Evolutionary conservation across 2,329 filamentous ascomycete genomes (phyloP).

Genomic region (Penicillium rolfsii): DNA sequence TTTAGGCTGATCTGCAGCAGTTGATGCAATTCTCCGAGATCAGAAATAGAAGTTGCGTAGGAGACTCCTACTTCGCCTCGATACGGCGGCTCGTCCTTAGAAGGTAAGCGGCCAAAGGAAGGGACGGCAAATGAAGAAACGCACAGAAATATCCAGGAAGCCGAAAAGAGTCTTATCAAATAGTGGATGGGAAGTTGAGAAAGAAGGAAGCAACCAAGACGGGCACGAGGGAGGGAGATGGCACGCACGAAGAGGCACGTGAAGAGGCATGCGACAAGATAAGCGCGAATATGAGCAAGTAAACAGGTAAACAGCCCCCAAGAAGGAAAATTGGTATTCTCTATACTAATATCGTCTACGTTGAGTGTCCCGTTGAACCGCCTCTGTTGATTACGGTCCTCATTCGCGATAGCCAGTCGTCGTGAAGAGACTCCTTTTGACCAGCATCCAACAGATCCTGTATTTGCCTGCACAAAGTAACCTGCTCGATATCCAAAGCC

Average conservation of each 20-base stretch:
- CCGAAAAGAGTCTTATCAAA: not conserved
- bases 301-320: not conserved
- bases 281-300: not conserved
- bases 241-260: no score
- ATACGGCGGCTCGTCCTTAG: not conserved
- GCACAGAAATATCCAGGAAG: not conserved
- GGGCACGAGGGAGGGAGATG: not conserved
- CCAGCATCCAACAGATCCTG: slow-evolving; percentile 32
- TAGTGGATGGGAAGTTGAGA: not conserved
- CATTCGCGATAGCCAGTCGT: slow-evolving; percentile 39
- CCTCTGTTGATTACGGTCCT: slow-evolving; percentile 25
- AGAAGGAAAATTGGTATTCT: not conserved
- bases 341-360: not conserved
- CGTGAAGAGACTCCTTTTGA: slow-evolving; percentile 32
- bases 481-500: slow-evolving; percentile 22
- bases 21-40: not conserved
- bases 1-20: no score
- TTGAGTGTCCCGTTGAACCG: not conserved
- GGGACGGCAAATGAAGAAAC: not conserved
- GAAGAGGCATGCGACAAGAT: not conserved
- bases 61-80: not conserved
- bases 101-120: not conserved
- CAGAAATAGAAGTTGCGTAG: not conserved
- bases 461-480: slow-evolving; percentile 29
- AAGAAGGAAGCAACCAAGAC: not conserved